Base-by-base conservation (phyloP, 31 red algal genomes). In the Odonthalia washingtoniensis region DNA sequence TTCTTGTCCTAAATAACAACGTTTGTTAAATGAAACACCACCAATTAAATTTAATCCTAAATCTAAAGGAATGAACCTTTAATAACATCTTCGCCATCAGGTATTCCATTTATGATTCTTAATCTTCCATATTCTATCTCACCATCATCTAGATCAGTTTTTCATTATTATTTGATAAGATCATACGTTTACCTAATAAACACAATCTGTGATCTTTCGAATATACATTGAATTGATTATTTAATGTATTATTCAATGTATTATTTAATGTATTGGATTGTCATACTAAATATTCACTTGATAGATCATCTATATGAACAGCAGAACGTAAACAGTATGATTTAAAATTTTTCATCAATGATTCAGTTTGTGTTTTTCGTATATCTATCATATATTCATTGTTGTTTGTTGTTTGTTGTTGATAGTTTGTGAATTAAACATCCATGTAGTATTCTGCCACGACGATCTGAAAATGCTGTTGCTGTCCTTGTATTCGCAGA, bases 1-100 rank as follows among this genome's bases (percentile, higher is more conserved):
- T 84, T 98, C 97, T 77, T 98, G 97, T n/a, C 97, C 97, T 17
- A 98, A 72, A 65, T 98, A 98, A 61, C 97, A 98, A 39, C 97
- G 94, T 66, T 98, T 98, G 66, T 46, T 52, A 78, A 98, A 98
- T 40, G 84, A 87, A 27, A 98, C 90, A n/a, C n/a, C n/a, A n/a
- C n/a, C n/a, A n/a, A n/a, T n/a, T n/a, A n/a, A n/a, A n/a, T n/a
- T n/a, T n/a, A 95, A 67, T 72, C 74, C 92, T 43, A 86, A 60
- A 52, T 98, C 96, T 27, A 98, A 83, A 32, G 93, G 93, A 98
- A 80, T 34, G 88, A 46, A n/a, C 62, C 46, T 3, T 72, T 1
- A 38, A 60, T 67, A 75, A 77, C 70, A 3, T 91, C 89, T 3
- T 64, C 18, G 17, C 43, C 90, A 60, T 82, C 90, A 38, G 82